These are phyloP conservation scores for Solanum gandarillasii DNA, from an alignment of 257 asterid species.

Conservation along the genomic window DNA sequence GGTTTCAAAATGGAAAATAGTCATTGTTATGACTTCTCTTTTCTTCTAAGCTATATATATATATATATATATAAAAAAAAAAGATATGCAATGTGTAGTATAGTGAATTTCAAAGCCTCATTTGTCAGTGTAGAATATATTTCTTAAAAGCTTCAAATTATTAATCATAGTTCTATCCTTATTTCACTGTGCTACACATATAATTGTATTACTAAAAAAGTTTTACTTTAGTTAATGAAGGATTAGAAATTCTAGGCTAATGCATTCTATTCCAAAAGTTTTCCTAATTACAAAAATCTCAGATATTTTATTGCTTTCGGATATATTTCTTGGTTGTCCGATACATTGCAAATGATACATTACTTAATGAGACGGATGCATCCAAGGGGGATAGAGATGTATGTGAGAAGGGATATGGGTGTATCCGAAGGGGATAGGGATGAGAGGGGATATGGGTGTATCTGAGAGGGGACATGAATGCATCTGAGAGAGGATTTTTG, in stretches of 20 bases:
- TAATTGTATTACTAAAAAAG: background rate
- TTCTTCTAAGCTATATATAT: background rate
- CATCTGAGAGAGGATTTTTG: too few relatives aligned
- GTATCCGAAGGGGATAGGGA: background rate
- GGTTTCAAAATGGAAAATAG: background rate
- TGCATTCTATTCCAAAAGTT: rapidly evolving
- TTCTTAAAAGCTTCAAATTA: background rate
- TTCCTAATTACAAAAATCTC: too few relatives aligned
- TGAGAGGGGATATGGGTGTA: too few relatives aligned
- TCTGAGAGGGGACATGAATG: too few relatives aligned
- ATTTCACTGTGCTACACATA: background rate
- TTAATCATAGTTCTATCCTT: background rate
- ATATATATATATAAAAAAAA: background rate
- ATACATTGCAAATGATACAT: too few relatives aligned
- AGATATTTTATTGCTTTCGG: background rate
- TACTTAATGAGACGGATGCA: background rate
- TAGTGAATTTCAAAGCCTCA: background rate
- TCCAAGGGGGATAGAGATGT: background rate
- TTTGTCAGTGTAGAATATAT: background rate
- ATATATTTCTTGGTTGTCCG: rapidly evolving
- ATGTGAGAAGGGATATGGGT: background rate
- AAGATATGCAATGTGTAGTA: background rate
- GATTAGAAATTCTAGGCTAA: background rate
- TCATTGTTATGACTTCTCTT: background rate
- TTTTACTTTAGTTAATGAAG: background rate